Conservation (phyloP, 768 basidiomycete species). For the Phanerochaete carnosa region DNA sequence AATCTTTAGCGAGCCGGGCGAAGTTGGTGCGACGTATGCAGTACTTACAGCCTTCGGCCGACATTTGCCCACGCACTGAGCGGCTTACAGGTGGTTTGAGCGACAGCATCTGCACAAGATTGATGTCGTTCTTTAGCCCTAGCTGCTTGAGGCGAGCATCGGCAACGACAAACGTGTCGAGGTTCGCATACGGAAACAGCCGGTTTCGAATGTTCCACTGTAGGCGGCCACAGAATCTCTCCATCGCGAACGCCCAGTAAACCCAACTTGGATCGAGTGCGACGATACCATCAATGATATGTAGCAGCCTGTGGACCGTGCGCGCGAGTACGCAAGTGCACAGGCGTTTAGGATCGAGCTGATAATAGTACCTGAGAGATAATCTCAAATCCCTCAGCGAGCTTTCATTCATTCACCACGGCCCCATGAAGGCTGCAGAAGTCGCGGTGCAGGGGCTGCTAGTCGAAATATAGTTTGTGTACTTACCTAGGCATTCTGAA, state of each 20-base stretch:
- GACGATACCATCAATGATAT: conserved; percentile 26
- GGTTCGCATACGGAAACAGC: conserved; percentile 15
- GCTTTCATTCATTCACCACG: background rate
- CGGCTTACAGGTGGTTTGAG: background rate
- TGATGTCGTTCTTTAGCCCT: conserved; percentile 9
- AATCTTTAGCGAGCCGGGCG: no score
- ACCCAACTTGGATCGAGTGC: conserved; percentile 20
- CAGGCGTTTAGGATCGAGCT: conserved; percentile 19
- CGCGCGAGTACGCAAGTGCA: conserved; percentile 27
- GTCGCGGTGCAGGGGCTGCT: background rate
- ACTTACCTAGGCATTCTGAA: no score
- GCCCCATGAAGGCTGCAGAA: background rate
- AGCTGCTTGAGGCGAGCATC: conserved; percentile 12
- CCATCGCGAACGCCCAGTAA: conserved; percentile 30
- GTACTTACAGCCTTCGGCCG: no score
- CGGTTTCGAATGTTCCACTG: conserved; percentile 18
- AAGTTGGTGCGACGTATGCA: no score
- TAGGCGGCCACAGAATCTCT: conserved; percentile 23
- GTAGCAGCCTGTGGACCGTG: conserved; percentile 31
- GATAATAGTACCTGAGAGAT: conserved; percentile 32
- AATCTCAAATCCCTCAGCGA: background rate
- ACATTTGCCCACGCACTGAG: no score
- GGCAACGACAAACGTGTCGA: conserved; percentile 13
- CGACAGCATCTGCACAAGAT: background rate
- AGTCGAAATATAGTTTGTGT: background rate